Evolutionary conservation across 495 filamentous ascomycete genomes (phyloP), one percentile per base, ranked within the genome.

Genomic region (Arthonia radiata): DNA sequence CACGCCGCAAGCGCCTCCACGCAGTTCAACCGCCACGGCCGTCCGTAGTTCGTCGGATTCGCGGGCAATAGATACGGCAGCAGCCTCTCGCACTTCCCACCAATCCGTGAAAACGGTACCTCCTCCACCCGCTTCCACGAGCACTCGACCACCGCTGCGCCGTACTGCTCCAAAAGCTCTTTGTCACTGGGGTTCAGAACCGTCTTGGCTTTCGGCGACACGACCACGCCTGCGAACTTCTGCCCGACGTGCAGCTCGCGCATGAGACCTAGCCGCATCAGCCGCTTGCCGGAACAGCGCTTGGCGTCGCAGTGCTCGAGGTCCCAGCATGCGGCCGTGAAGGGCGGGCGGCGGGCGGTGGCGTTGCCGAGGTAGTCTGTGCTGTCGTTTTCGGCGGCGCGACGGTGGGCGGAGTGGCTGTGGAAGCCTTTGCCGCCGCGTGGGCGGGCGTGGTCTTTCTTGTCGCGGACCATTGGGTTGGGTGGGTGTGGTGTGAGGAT

Each of bases 291-390:
- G 0, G 83, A 93, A 47, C 86, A 97, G 38, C 89, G 58, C 47
- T 94, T 93, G 5, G 82, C 81, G 46, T 97, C 86, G 52, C 86
- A 97, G 47, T 97, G 86, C 26, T 79, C 80, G 18, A 97, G 55
- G 47, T 97, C 86, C 86, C 86, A 97, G 43, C 83, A 92, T 18
- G 83, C 86, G 24, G 86, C 89, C 54, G 75, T 80, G 61, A 76
- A 90, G 9, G 64, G 44, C 17, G 77, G 72, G 31, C 54, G 53
- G 19, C 52, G 41, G 28, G 50, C 37, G 18, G 37, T 32, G 17
- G 31, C 15, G 30, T 32, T 37, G 26, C 36, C 33, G 23, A 47
- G 41, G 35, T 49, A 36, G 15, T 47, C 49, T 38, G 53, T 51
- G 21, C 39, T 42, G 16, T 48, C 37, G 26, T 36, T 31, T 34